Base-by-base conservation (phyloP, 2,329 filamentous ascomycete species). In the Colletotrichum costaricense region DNA sequence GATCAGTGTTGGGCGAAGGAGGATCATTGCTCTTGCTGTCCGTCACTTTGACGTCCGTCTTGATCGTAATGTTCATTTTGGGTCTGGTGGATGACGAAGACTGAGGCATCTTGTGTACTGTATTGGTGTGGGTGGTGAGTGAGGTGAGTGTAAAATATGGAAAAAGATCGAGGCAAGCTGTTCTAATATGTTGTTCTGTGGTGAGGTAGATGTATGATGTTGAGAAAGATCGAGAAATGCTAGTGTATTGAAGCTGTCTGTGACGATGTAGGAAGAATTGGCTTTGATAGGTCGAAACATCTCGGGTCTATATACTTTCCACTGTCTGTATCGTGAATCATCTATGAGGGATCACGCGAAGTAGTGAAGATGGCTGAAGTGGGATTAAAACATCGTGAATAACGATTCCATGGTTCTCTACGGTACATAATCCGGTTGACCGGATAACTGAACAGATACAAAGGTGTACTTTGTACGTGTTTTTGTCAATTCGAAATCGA, bases 1-100 rank as follows among this genome's bases (percentile, higher is more conserved):
- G 62, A 8, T 69, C 62, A 5, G 52, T 69, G 49, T 38, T 49
- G 9, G 67, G 67, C 4, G 67, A 69, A 14, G 67, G 52, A 14
- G 67, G 67, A 28, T 30, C 35, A 12, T 49, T 65, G 60, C 42
- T 38, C 16, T 30, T 22, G 28, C 26, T 65, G 54, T 54, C 38
- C 16, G 52, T 49, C 38, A 65, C 56, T 12, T 26, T 46, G 55
- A n/a, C 26, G 33, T 24, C 8, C 22, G n/a, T 11, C 4, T 35
- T 52, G 16, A 28, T 28, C 22, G 24, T 28, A n/a, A 9, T 16
- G 26, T 5, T 14, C 24, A 26, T 33, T 5, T 33, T 35, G n/a
- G 33, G 42, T 33, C 14, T n/a, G 3, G 42, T 22, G 42, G 24
- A 16, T 3, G 11, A 30, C 5, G 38, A 52, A 30, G 19, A n/a